These are phyloP conservation scores for Phycomyces nitens DNA, from an alignment of 192 early-diverging fungal genomes.

Conservation along the genomic window DNA sequence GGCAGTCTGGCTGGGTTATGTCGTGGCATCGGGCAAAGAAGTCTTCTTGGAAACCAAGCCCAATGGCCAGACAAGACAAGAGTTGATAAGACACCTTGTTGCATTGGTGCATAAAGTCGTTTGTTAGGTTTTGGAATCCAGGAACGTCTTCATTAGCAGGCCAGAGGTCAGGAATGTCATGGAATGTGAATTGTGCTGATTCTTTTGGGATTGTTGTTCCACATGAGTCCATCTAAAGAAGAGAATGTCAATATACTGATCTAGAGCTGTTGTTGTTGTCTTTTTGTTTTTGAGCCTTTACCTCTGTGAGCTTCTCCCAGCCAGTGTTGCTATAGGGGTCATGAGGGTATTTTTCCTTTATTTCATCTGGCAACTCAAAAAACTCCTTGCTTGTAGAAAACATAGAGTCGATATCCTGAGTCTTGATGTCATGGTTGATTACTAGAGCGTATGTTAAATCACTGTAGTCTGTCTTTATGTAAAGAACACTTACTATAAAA, in stretches of 20 bases:
- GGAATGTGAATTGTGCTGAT: constrained; percentile 26
- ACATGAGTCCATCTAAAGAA: constrained; percentile 5
- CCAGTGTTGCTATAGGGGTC: constrained; percentile 29
- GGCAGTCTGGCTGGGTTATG: constrained; percentile 16
- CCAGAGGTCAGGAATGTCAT: constrained; percentile 20
- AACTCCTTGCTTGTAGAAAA: constrained; percentile 19
- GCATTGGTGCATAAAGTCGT: constrained; percentile 26
- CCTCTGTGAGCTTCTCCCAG: constrained; percentile 28
- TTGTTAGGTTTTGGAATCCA: constrained; percentile 12
- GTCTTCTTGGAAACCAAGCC: constrained; percentile 21
- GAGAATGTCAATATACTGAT: background rate
- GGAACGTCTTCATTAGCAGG: constrained; percentile 25
- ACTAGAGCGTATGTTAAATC: too few relatives aligned
- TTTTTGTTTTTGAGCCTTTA: too few relatives aligned
- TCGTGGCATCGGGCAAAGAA: constrained; percentile 29
- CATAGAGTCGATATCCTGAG: constrained; percentile 16
- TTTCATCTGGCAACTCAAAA: constrained; percentile 26
- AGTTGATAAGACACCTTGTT: constrained; percentile 28
- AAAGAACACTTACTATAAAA: constrained; percentile 38
- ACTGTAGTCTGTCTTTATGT: too few relatives aligned
- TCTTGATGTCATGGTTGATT: constrained; percentile 22
- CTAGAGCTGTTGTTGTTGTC: background rate
- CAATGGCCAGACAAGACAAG: constrained; percentile 18
- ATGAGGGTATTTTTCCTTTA: constrained; percentile 24
- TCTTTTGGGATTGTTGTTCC: constrained; percentile 26